Percentiles rank a stretch among this genome's conserved stretches.
phyloP scores from a whole-genome alignment of 139 green algal species.

The Chlamydomonas sp. region DNA sequence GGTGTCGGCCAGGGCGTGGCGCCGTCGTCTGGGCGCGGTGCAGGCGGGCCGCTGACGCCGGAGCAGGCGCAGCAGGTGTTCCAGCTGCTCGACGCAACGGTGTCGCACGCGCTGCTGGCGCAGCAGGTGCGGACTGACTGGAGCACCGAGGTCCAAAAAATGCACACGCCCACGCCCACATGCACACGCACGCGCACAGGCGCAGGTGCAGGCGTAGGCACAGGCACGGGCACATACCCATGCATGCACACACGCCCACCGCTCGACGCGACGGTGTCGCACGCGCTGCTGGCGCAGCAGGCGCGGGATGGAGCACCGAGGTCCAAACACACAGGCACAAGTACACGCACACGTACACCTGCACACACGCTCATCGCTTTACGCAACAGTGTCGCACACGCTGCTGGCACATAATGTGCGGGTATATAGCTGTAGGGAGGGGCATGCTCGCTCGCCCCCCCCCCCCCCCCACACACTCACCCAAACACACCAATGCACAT shows the following conservation, averaged over 20 bases:
- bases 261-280: conserved; percentile 10
- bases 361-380: conserved; percentile 15
- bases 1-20: no score
- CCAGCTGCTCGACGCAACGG: conserved; percentile 16
- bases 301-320: neutral
- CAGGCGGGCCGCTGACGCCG: conserved; percentile 12
- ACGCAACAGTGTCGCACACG: conserved; percentile 10
- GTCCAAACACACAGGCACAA: neutral
- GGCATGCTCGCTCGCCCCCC: no score
- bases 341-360: neutral
- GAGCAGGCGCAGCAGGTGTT: conserved; percentile 12
- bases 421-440: no score
- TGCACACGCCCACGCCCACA: neutral
- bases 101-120: conserved; percentile 10
- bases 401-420: no score
- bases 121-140: conserved; percentile 1
- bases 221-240: no score
- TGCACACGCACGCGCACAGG: neutral
- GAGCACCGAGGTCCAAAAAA: neutral
- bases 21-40: no score
- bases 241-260: no score
- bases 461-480: neutral
- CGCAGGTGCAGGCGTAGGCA: no score
- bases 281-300: conserved; percentile 12
- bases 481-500: neutral